phyloP scores from a whole-genome alignment of 2,329 filamentous ascomycete species.

The Talaromyces sp. region DNA sequence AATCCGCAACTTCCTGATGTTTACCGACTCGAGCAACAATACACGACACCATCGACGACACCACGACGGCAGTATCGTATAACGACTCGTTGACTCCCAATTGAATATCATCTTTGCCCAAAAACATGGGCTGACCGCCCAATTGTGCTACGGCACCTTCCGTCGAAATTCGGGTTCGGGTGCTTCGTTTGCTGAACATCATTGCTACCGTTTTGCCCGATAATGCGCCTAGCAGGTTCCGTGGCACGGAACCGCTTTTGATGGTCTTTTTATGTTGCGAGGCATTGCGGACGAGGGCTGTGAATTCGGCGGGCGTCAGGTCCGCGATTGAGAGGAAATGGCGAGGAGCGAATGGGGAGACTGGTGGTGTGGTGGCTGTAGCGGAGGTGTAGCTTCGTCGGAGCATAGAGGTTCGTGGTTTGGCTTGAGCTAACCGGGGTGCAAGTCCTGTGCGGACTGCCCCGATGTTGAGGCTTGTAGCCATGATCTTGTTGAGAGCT shows the following conservation, averaged over 20 bases:
- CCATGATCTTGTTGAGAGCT: slow-evolving; percentile 12
- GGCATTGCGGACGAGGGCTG: slow-evolving; percentile 79
- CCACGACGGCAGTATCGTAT: slow-evolving; percentile 86
- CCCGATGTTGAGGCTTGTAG: slow-evolving; percentile 18
- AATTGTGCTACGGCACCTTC: slow-evolving; percentile 86
- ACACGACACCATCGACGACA: slow-evolving; percentile 88
- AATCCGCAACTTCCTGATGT: slow-evolving; percentile 69
- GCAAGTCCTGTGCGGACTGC: slow-evolving; percentile 19
- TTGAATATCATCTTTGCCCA: slow-evolving; percentile 94
- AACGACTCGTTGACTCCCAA: slow-evolving; percentile 91
- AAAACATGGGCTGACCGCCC: slow-evolving; percentile 93
- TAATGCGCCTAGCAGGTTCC: slow-evolving; percentile 61
- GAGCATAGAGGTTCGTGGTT: slow-evolving; percentile 29
- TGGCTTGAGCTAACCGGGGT: slow-evolving; percentile 28
- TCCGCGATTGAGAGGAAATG: slow-evolving; percentile 92
- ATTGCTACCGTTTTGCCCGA: slow-evolving; percentile 81
- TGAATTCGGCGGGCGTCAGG: slow-evolving; percentile 75
- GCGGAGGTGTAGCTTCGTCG: slow-evolving; percentile 36
- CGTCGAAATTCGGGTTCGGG: slow-evolving; percentile 87
- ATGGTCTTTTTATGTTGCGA: slow-evolving; percentile 71
- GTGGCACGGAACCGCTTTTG: slow-evolving; percentile 66
- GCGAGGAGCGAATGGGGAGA: slow-evolving; percentile 65
- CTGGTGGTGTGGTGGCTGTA: slow-evolving; percentile 38
- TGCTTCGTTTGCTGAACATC: slow-evolving; percentile 96
- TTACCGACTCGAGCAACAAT: slow-evolving; percentile 77